phyloP scores from a whole-genome alignment of 2,329 filamentous ascomycete species.

The Escovopsis sp. region DNA sequence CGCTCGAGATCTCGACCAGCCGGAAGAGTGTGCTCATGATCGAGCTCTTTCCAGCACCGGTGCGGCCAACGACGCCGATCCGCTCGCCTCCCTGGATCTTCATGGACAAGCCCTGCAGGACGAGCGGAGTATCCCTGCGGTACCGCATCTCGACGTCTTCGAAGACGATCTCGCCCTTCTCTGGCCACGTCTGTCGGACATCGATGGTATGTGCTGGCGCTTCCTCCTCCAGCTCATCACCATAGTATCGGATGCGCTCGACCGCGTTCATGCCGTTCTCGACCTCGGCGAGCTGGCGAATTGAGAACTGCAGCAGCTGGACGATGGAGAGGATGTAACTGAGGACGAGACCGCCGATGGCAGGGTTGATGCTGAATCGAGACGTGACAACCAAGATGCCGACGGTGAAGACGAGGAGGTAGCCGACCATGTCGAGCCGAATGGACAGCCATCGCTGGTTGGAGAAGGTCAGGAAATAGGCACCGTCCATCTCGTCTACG shows the following conservation, averaged over 20 bases:
- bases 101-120: conserved; percentile 55
- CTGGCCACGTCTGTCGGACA: conserved; percentile 65
- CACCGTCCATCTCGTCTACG: conserved; percentile 84
- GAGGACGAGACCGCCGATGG: conserved; percentile 73
- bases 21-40: conserved; percentile 77
- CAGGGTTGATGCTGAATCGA: conserved; percentile 70
- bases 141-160: conserved; percentile 67
- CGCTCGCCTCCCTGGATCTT: conserved; percentile 62
- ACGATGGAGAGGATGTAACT: conserved; percentile 89
- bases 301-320: conserved; percentile 90
- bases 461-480: conserved; percentile 88
- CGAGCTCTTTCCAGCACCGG: conserved; percentile 68
- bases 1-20: conserved; percentile 48
- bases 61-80: conserved; percentile 68
- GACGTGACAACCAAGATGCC: conserved; percentile 87
- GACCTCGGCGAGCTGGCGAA: conserved; percentile 84
- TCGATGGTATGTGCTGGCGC: conserved; percentile 65
- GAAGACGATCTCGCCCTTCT: conserved; percentile 68
- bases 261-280: conserved; percentile 98
- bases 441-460: conserved; percentile 90
- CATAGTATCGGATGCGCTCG: conserved; percentile 83
- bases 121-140: conserved; percentile 53
- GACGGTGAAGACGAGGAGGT: conserved; percentile 69
- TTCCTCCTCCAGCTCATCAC: conserved; percentile 73
- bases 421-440: conserved; percentile 72